Evolutionary conservation across 352 stramenopile genomes (phyloP).

Genomic region (Blastocystis sp.): DNA sequence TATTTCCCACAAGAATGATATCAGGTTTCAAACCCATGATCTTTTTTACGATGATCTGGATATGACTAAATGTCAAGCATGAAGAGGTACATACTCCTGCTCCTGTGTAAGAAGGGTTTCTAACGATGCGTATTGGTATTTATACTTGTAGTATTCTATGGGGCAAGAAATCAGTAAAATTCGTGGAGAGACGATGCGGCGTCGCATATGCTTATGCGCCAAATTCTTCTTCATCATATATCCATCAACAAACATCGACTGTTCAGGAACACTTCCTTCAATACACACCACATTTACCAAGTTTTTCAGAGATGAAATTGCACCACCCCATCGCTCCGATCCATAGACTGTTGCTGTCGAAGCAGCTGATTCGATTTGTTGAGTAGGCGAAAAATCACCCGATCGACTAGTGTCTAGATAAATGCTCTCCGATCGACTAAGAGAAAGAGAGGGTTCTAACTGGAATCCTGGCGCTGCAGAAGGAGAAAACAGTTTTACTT

Average conservation of each 20-base stretch:
- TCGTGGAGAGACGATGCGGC: not conserved
- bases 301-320: not conserved
- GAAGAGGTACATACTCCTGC: not conserved
- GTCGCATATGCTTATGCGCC: slow-evolving; percentile 45
- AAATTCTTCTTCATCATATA: slow-evolving; percentile 59
- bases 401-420: not conserved
- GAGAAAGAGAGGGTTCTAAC: not conserved
- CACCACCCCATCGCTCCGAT: not conserved
- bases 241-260: slow-evolving; percentile 32
- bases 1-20: slow-evolving; percentile 39
- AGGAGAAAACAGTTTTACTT: not conserved
- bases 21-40: not conserved
- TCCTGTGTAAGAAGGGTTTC: slow-evolving; percentile 18
- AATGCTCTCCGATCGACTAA: not conserved
- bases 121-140: slow-evolving; percentile 51
- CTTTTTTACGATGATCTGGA: slow-evolving; percentile 57
- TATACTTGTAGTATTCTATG: slow-evolving; percentile 47
- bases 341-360: not conserved
- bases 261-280: not conserved
- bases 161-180: slow-evolving; percentile 48
- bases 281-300: not conserved
- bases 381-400: not conserved
- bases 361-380: not conserved
- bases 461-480: not conserved
- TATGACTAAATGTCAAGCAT: not conserved